A percentile compares a stretch with the other conserved stretches of the same genome.
Conservation (phyloP, 2,329 filamentous ascomycete genomes). For the Colletotrichum chrysophilum region DNA sequence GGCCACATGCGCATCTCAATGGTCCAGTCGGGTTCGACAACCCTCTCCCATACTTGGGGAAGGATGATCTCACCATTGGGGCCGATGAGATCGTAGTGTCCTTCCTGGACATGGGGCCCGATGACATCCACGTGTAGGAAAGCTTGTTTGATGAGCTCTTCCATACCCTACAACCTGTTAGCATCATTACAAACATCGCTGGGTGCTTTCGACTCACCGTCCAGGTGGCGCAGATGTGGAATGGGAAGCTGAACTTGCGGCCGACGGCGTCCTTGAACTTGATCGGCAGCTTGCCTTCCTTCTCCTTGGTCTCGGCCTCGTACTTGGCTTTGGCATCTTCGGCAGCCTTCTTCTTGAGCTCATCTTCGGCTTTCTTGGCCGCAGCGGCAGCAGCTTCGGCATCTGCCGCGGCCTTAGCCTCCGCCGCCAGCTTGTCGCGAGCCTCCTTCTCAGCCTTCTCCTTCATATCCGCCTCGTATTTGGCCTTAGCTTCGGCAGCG, state of each 20-base stretch:
- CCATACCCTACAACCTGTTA: slow-evolving; percentile 72
- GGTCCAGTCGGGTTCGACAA: slow-evolving; percentile 78
- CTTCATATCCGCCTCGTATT: slow-evolving; percentile 31
- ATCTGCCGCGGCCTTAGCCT: slow-evolving; percentile 39
- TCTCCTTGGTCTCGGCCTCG: slow-evolving; percentile 52
- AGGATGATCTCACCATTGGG: slow-evolving; percentile 85
- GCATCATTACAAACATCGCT: not conserved
- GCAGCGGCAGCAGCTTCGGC: slow-evolving; percentile 44
- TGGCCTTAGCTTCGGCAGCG: slow-evolving; percentile 27
- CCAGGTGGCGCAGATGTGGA: slow-evolving; percentile 84
- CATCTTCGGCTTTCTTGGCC: slow-evolving; percentile 56
- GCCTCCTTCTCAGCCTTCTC: slow-evolving; percentile 44
- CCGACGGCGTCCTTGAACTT: slow-evolving; percentile 92
- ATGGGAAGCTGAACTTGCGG: slow-evolving; percentile 92
- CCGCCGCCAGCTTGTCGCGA: slow-evolving; percentile 43
- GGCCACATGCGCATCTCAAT: slow-evolving; percentile 74
- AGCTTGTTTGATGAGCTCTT: slow-evolving; percentile 83
- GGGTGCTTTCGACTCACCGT: slow-evolving; percentile 58
- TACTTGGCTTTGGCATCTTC: slow-evolving; percentile 58
- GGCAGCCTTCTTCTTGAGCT: slow-evolving; percentile 59
- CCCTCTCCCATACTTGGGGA: slow-evolving; percentile 81
- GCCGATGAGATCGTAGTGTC: slow-evolving; percentile 81
- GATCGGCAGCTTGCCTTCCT: slow-evolving; percentile 71
- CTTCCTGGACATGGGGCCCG: slow-evolving; percentile 76
- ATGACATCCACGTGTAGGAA: slow-evolving; percentile 81